Base-by-base conservation (phyloP, 345 rosid genomes). In the Heritiera littoralis region DNA sequence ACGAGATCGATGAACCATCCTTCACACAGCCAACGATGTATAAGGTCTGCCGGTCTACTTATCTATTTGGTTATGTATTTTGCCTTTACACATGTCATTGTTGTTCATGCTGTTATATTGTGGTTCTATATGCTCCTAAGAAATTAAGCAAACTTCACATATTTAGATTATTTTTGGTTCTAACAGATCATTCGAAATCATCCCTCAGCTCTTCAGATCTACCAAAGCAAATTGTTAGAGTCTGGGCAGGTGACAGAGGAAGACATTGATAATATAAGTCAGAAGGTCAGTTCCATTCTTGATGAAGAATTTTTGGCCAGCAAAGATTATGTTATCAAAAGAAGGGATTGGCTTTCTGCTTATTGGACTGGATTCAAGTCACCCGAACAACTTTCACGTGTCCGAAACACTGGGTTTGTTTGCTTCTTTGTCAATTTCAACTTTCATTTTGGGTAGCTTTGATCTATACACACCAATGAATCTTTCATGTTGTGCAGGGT, bases 11-110 rank as follows among this genome's bases (percentile, higher is more conserved):
- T 55, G 95, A 93, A 69, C 97, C 97, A 3, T 91, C 92, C 12
- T 91, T 92, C 83, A 91, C 93, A 7, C 97, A 91, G 75, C 95
- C 97, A 67, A 91, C 89, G 82, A 91, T 93, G 95, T 93, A 91
- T 79, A 60, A 89, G 97, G 95, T 91, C 77, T 81, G 90, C 58
- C 17, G 30, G 14, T 48, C 43, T 3, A 28, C 32, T 58, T 83
- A 18, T 72, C 59, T 38, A 18, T 74, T 28, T 60, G 23, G 45
- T 41, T 13, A 13, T 77, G 8, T 63, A 20, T 15, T 38, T 30
- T 32, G 43, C n/a, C 17, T 18, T 67, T 59, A 55, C 23, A 20
- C 46, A 55, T 55, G 23, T 41, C 10, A 6, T 70, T 41, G 69
- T 11, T 67, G 38, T 82, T 78, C 41, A 61, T 78, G 58, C 51